These are phyloP conservation scores for Backusella mclennaniae DNA, from an alignment of 192 early-diverging fungal genomes.

Conservation along the genomic window DNA sequence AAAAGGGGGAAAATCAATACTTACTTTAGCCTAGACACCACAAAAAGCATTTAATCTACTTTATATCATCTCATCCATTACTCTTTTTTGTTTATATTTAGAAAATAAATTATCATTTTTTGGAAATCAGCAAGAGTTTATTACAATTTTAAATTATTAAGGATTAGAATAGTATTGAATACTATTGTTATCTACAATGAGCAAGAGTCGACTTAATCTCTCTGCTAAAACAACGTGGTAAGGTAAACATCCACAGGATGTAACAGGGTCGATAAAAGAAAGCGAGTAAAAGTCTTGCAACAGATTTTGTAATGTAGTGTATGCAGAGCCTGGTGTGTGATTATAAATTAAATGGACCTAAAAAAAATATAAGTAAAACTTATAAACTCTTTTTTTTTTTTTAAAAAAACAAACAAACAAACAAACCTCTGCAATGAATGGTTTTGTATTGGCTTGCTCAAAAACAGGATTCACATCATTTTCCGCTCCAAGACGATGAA, in stretches of 20 bases:
- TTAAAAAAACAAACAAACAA: neutral
- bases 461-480: slow-evolving; percentile 35
- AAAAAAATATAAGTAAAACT: too few species aligned
- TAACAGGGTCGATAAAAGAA: slow-evolving; percentile 39
- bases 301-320: slow-evolving; percentile 38
- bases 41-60: neutral
- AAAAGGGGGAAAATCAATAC: neutral
- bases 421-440: slow-evolving; percentile 38
- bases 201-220: slow-evolving; percentile 37
- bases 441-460: slow-evolving; percentile 38
- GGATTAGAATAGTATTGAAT: neutral
- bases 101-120: neutral
- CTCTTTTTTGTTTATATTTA: neutral
- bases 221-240: slow-evolving; percentile 44
- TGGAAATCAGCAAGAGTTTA: neutral
- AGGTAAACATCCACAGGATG: slow-evolving; percentile 44
- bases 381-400: neutral
- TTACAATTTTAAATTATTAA: neutral
- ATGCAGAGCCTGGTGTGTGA: slow-evolving; percentile 21
- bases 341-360: slow-evolving; percentile 30
- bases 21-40: neutral
- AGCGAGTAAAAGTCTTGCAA: slow-evolving; percentile 45
- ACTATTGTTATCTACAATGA: slow-evolving; percentile 1
- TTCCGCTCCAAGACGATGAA: slow-evolving; percentile 31
- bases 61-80: neutral